Conservation (phyloP, 257 asterid genomes). For the Solanum neorickii region DNA sequence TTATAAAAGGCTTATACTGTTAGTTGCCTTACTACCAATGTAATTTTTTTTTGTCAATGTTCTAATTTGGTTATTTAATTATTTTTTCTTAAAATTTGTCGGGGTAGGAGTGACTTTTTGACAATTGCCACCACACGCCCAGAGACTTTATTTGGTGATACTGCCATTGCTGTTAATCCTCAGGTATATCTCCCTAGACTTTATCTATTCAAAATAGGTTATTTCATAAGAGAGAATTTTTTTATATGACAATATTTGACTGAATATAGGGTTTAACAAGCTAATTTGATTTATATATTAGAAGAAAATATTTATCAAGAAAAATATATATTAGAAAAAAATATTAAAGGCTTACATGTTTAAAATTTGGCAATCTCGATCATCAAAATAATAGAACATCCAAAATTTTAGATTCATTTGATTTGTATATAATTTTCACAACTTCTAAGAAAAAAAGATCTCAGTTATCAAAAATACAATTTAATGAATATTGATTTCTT, state of each 20-base stretch:
- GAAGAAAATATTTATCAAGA: not conserved
- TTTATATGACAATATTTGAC: not conserved
- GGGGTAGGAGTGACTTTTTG: constrained; percentile 66
- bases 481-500: not conserved
- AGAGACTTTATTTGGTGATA: constrained; percentile 96
- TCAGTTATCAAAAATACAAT: not conserved
- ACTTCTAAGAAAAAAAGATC: not conserved
- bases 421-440: not conserved
- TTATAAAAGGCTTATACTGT: not conserved
- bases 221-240: not conserved
- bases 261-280: not conserved
- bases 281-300: not conserved
- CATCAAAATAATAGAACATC: not conserved
- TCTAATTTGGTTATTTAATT: not conserved
- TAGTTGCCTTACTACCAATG: not conserved
- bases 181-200: constrained; percentile 32
- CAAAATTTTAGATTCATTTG: not conserved
- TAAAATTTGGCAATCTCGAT: not conserved
- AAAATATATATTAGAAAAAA: not conserved
- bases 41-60: not conserved
- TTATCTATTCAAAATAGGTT: not conserved
- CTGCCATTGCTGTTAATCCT: constrained; percentile 92
- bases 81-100: not conserved
- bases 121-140: constrained; percentile 98
- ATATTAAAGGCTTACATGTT: not conserved